A percentile compares a stretch with the other conserved stretches of the same genome.
Conservation (phyloP, 345 rosid genomes). For the Erodium maritimum region DNA sequence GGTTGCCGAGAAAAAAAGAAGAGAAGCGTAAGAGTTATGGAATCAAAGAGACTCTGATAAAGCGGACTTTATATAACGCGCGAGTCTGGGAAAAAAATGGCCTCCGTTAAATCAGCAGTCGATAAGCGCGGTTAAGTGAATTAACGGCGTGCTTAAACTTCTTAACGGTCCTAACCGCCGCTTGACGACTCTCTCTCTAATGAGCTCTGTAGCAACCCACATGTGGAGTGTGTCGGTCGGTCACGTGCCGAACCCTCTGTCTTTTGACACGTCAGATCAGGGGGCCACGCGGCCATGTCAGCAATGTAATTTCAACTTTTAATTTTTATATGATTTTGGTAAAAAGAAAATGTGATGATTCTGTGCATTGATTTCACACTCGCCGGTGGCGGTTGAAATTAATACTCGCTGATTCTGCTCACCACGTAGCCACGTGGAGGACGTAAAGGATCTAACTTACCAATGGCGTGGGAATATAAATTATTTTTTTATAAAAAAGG, state of each 20-base stretch:
- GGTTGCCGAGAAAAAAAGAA: neutral
- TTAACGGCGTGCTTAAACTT: no score
- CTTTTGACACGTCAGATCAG: neutral
- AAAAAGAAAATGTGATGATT: neutral
- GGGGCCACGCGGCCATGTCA: neutral
- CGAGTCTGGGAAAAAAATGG: neutral
- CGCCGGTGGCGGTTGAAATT: neutral
- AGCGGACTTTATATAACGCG: slow-evolving; percentile 19
- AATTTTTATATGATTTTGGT: no score
- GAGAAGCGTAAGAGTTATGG: neutral
- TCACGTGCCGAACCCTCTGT: neutral
- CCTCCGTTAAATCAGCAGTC: slow-evolving; percentile 2
- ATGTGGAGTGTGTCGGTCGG: neutral
- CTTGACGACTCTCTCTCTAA: no score
- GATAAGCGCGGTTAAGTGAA: no score
- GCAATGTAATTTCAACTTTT: neutral
- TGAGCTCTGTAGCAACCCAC: neutral
- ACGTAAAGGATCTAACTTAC: neutral
- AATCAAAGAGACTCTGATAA: slow-evolving; percentile 11
- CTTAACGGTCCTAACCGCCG: no score
- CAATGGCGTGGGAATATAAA: neutral
- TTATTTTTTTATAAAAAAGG: neutral
- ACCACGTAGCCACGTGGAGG: neutral
- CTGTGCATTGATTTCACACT: neutral
- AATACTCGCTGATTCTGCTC: neutral